Evolutionary conservation across 257 asterid genomes (phyloP), one percentile per base, ranked within the genome.

Genomic region (Solanum tarijense): DNA sequence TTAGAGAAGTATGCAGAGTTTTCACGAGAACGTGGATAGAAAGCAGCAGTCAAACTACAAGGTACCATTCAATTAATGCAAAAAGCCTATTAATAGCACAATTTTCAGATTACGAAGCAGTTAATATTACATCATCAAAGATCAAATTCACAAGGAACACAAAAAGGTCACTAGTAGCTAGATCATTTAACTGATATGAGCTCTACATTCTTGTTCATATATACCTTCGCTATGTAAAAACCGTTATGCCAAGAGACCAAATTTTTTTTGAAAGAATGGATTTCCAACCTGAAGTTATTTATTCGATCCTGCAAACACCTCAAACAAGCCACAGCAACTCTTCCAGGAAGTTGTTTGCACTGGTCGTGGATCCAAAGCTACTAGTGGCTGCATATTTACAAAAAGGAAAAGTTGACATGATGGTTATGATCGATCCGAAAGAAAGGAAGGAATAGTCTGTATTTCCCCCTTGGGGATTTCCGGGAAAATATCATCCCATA

Each of bases 261-360:
- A 2, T 29, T 29, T 29, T 29, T 29, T 29, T 68, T 31, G 48
- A 23, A 38, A 21, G 71, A 31, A 36, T 12, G 55, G 27, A 58
- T 72, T 87, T 88, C 75, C 39, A 48, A 90, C 92, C 92, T 48
- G 89, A 66, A 89, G 23, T 92, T 89, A 93, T 89, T 91, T 90
- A 89, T 88, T 92, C 34, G 93, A 92, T 75, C 94, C 94, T 20
- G 91, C 23, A 65, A 94, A 91, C 91, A 91, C 82, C 88, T 93
- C 98, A 88, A 93, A 93, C 52, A 94, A 91, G 82, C 96, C 98
- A 92, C 98, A 94, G 52, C 98, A 94, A 89, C 94, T 74, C 93
- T 93, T 94, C 96, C 96, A 94, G 5, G 96, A 92, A 72, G 95
- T 90, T 25, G 65, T 46, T 87, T 90, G 88, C 81, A 36, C 89